These are phyloP conservation scores for Apophysomyces trapeziformis DNA, from an alignment of 371 early-diverging fungal genomes.

Conservation along the genomic window DNA sequence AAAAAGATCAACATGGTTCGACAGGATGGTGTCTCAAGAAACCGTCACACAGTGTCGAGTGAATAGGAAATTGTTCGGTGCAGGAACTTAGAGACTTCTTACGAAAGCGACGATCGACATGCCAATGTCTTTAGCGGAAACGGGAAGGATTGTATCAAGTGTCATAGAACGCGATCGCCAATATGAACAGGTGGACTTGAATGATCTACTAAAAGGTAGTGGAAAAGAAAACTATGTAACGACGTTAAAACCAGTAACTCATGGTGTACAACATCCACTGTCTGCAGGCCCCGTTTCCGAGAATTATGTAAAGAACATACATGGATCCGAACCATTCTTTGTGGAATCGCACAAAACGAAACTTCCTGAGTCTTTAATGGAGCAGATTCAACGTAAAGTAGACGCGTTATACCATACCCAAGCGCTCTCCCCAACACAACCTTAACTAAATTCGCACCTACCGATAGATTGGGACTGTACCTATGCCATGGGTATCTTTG, in stretches of 20 bases:
- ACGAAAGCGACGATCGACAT: too few species aligned
- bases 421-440: too few species aligned
- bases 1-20: too few species aligned
- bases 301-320: constrained; percentile 16
- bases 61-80: too few species aligned
- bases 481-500: constrained; percentile 85
- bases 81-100: too few species aligned
- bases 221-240: neutral
- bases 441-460: too few species aligned
- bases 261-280: neutral
- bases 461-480: constrained; percentile 66
- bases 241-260: neutral
- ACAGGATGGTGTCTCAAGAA: too few species aligned
- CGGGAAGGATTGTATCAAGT: too few species aligned
- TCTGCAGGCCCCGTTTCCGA: constrained; percentile 20
- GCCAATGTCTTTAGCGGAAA: too few species aligned
- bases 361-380: constrained; percentile 72
- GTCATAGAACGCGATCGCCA: too few species aligned
- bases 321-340: constrained; percentile 16
- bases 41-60: too few species aligned
- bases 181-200: too few species aligned
- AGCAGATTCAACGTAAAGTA: constrained; percentile 69
- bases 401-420: neutral
- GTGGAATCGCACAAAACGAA: constrained; percentile 26
- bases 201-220: constrained; percentile 34